Percentiles rank a stretch among this genome's conserved stretches.
Evolutionary conservation across 75 land plant species (phyloP).

Genomic region (Ceratopteris richardii): DNA sequence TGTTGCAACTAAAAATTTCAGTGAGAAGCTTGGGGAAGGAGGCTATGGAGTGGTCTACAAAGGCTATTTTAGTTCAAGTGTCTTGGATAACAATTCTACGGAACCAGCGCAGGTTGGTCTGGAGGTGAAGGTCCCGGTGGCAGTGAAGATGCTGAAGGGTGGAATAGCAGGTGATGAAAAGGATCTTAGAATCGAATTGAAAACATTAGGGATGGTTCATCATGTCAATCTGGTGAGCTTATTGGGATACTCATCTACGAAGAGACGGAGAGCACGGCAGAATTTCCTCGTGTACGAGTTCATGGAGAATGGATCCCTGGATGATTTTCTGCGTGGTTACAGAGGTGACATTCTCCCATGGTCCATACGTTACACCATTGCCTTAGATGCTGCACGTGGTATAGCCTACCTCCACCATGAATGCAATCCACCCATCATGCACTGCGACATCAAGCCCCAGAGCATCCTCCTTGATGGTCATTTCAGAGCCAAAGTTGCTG

Average conservation of each 20-base stretch:
- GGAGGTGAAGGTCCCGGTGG: not conserved
- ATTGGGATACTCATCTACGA: constrained; percentile 17
- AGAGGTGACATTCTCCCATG: constrained; percentile 1
- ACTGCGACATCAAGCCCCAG: constrained; percentile 30
- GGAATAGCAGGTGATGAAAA: not conserved
- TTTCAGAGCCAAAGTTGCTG: constrained; percentile 20
- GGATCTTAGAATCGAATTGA: constrained; percentile 14
- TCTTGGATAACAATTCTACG: not conserved
- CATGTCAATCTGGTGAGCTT: constrained; percentile 30
- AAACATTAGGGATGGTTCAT: constrained; percentile 16
- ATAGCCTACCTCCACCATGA: constrained; percentile 29
- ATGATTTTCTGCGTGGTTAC: not conserved
- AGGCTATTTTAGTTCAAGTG: constrained; percentile 8
- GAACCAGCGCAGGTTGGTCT: not conserved
- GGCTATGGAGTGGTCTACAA: constrained; percentile 22
- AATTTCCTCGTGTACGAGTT: not conserved
- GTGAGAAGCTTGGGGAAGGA: constrained; percentile 17
- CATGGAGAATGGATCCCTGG: constrained; percentile 1
- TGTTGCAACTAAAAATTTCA: constrained; percentile 15
- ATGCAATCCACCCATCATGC: constrained; percentile 25
- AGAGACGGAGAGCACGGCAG: not conserved
- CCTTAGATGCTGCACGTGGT: constrained; percentile 27
- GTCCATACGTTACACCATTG: constrained; percentile 14
- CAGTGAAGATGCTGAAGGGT: not conserved
- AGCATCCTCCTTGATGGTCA: constrained; percentile 26